phyloP scores from a whole-genome alignment of 2,329 filamentous ascomycete genomes.

The Tothia fuscella region DNA sequence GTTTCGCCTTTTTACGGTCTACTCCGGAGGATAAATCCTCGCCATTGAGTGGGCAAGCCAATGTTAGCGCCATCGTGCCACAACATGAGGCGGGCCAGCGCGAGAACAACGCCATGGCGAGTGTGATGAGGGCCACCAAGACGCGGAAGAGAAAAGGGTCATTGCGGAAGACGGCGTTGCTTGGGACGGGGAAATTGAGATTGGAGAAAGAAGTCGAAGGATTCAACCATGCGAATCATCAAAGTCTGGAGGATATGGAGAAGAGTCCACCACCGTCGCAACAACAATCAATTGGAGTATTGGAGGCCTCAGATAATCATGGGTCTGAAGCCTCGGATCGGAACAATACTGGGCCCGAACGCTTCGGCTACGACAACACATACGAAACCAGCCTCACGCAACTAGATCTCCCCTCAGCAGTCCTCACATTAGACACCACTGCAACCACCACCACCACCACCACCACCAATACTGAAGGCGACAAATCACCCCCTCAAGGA shows the following conservation, averaged over 20 bases:
- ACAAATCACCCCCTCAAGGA: constrained; percentile 2
- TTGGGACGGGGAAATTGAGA: constrained; percentile 59
- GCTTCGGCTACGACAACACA: background rate
- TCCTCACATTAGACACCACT: constrained; percentile 10
- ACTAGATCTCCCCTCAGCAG: background rate
- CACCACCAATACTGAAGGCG: constrained; percentile 18
- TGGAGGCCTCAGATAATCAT: constrained; percentile 9
- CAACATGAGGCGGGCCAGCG: too few species aligned
- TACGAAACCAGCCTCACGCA: background rate
- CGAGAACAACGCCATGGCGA: too few species aligned
- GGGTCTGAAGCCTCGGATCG: background rate
- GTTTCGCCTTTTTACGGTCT: too few species aligned
- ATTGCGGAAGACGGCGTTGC: constrained; percentile 71
- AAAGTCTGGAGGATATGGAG: too few species aligned
- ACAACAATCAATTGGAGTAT: constrained; percentile 16
- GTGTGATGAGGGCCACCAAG: constrained; percentile 21
- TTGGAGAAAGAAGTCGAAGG: constrained; percentile 31
- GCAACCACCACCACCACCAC: constrained; percentile 14
- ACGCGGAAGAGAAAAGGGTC: constrained; percentile 55
- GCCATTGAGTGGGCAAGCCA: too few species aligned
- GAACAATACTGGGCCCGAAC: background rate
- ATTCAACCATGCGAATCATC: too few species aligned
- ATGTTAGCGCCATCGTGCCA: too few species aligned
- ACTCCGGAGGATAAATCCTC: too few species aligned
- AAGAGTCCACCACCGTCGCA: constrained; percentile 21